Evolutionary conservation across 1,284 basidiomycete genomes (phyloP), one percentile per base, ranked within the genome.

Genomic region (Rhodotorula sp.): DNA sequence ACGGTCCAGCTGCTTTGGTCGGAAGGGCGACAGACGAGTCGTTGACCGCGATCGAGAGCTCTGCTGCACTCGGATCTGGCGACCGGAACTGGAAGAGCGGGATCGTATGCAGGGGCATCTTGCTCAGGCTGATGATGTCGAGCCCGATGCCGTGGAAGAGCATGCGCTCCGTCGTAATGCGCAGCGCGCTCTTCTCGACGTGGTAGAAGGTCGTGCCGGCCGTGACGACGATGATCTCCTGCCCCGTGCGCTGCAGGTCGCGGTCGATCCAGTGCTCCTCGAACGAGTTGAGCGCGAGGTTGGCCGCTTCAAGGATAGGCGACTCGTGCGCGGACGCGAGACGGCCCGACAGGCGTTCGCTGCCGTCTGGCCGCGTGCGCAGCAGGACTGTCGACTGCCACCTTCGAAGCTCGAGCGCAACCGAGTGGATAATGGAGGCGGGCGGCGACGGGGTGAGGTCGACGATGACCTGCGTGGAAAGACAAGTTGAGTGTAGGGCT

Each of bases 181-280:
- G 88, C 13, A 99, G 85, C 2, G 98, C 86, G 72, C 89, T 88
- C 81, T 97, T 97, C 74, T 91, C 90, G 4, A 97, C 97, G 34
- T 90, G 88, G 80, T 94, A 99, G 81, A 93, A 93, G 2, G 93
- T 94, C 4, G 94, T 95, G 1, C 97, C 97, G 0, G 78, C 77
- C 1, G 94, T 96, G 73, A 99, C 88, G 63, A 99, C 82, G 54
- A 95, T 87, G 19, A 92, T 90, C 14, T 89, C 88, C 2, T 91
- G 83, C 42, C 96, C 97, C 0, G 96, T 98, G n/a, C 94, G 85
- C 13, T 91, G 92, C 9, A 99, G 84, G 59, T 97, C 97, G 41
- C 96, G 90, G 80, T 99, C 96, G 76, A 99, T 90, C 80, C 96
- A 97, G 81, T 97, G 93, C 41, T 91, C 91, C 82, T 99, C 95